Evolutionary conservation across 768 basidiomycete genomes (phyloP).

Genomic region (Kwoniella dejecticola): DNA sequence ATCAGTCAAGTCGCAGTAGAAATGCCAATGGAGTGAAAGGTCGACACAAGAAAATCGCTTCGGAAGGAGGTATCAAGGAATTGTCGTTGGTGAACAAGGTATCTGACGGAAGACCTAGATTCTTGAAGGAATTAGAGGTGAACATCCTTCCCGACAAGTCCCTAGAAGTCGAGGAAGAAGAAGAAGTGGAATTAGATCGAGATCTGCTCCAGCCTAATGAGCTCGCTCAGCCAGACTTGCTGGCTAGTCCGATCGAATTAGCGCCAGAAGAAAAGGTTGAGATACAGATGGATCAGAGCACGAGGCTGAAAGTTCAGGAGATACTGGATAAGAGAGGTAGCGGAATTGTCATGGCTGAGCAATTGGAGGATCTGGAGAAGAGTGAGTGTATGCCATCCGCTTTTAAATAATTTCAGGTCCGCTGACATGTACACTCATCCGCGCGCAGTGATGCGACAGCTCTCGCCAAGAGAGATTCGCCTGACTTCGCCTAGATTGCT

Average conservation of each 20-base stretch:
- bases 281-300: conserved; percentile 3
- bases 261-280: conserved; percentile 17
- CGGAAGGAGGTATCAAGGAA: conserved; percentile 23
- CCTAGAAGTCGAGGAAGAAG: not conserved
- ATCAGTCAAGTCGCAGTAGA: conserved; percentile 57
- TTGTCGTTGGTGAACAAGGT: conserved; percentile 33
- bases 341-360: conserved; percentile 51
- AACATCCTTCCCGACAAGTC: not conserved
- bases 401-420: too few relatives aligned
- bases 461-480: conserved; percentile 52
- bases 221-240: conserved; percentile 18
- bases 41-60: conserved; percentile 23
- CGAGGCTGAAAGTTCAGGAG: conserved; percentile 29
- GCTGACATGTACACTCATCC: not conserved
- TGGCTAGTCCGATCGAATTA: conserved; percentile 49
- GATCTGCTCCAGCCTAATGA: conserved; percentile 5
- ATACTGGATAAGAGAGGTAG: conserved; percentile 51
- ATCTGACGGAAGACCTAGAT: conserved; percentile 29
- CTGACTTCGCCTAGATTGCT: conserved; percentile 44
- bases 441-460: conserved; percentile 46
- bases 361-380: conserved; percentile 52
- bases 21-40: conserved; percentile 12
- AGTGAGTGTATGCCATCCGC: conserved; percentile 33
- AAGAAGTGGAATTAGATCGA: not conserved
- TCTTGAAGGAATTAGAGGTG: conserved; percentile 27